These are phyloP conservation scores for Boletus bicolor DNA, from an alignment of 768 basidiomycete genomes.

Conservation along the genomic window DNA sequence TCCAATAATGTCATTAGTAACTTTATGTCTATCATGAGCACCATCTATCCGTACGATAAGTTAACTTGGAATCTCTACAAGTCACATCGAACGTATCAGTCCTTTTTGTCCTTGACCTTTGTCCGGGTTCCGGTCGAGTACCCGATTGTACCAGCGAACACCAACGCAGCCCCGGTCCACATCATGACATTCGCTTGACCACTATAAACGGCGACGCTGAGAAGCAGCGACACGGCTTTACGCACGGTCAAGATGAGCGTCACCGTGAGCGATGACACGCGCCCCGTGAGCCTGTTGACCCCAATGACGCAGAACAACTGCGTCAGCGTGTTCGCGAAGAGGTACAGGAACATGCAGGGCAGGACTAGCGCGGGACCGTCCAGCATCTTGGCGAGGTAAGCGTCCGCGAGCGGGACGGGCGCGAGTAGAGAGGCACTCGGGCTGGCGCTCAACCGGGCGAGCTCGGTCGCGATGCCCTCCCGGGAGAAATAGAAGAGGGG, in stretches of 20 bases:
- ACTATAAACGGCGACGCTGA: conserved; percentile 59
- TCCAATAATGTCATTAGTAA: conserved; percentile 11
- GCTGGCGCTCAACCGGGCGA: conserved; percentile 13
- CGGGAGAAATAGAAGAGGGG: conserved; percentile 71
- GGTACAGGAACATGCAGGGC: conserved; percentile 59
- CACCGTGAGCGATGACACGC: conserved; percentile 71
- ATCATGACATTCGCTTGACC: conserved; percentile 43
- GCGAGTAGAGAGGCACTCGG: conserved; percentile 16
- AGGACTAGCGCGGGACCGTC: conserved; percentile 32
- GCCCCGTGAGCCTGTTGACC: conserved; percentile 80
- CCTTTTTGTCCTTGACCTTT: conserved; percentile 24
- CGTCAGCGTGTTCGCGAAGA: conserved; percentile 75
- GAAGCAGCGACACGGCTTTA: conserved; percentile 72
- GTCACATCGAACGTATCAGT: conserved; percentile 4
- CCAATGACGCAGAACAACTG: conserved; percentile 85
- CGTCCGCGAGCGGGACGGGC: conserved; percentile 1
- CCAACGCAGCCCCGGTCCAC: conserved; percentile 67
- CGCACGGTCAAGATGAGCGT: conserved; percentile 78
- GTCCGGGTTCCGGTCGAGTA: conserved; percentile 45
- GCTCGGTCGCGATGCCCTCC: conserved; percentile 40
- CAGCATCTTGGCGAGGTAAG: background rate
- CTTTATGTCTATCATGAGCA: conserved; percentile 17
- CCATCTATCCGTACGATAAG: background rate
- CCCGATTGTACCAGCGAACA: conserved; percentile 66
- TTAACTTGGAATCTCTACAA: background rate